phyloP scores from a whole-genome alignment of 1,139 yeast genomes.

The Zygosaccharomyces pseudobailii region DNA sequence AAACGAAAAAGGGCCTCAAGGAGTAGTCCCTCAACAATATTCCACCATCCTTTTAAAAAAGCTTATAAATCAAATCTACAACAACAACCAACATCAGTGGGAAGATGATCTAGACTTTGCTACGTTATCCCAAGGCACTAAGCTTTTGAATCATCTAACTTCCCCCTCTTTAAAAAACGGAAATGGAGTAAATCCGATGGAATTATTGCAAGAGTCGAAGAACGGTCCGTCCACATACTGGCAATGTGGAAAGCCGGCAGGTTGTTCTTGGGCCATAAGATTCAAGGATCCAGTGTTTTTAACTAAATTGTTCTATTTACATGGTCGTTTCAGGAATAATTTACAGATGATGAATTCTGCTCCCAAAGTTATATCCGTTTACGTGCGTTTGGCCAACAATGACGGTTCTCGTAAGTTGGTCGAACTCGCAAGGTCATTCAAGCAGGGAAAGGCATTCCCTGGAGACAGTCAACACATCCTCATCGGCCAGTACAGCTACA shows the following conservation, averaged over 20 bases:
- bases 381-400: slow-evolving; percentile 24
- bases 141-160: slow-evolving; percentile 28
- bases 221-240: slow-evolving; percentile 32
- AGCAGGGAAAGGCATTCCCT: slow-evolving; percentile 17
- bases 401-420: slow-evolving; percentile 8
- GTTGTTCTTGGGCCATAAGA: slow-evolving; percentile 34
- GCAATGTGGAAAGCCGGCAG: slow-evolving; percentile 28
- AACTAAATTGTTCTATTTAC: slow-evolving; percentile 33
- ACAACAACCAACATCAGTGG: slow-evolving; percentile 32
- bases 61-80: slow-evolving; percentile 29
- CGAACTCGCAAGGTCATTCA: slow-evolving; percentile 14
- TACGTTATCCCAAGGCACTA: slow-evolving; percentile 32
- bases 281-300: slow-evolving; percentile 36
- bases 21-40: slow-evolving; percentile 17
- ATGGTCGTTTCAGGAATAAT: slow-evolving; percentile 34
- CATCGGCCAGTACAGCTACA: slow-evolving; percentile 29
- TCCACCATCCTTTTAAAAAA: slow-evolving; percentile 27
- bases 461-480: slow-evolving; percentile 24
- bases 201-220: slow-evolving; percentile 25
- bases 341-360: slow-evolving; percentile 36
- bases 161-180: slow-evolving; percentile 26
- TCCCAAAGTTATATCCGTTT: slow-evolving; percentile 34
- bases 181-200: slow-evolving; percentile 26
- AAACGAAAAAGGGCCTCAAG: slow-evolving; percentile 6
- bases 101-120: slow-evolving; percentile 33